These are phyloP conservation scores for Aspergillus fumigatiaffinis DNA, from an alignment of 2,329 filamentous ascomycete genomes.

Conservation along the genomic window DNA sequence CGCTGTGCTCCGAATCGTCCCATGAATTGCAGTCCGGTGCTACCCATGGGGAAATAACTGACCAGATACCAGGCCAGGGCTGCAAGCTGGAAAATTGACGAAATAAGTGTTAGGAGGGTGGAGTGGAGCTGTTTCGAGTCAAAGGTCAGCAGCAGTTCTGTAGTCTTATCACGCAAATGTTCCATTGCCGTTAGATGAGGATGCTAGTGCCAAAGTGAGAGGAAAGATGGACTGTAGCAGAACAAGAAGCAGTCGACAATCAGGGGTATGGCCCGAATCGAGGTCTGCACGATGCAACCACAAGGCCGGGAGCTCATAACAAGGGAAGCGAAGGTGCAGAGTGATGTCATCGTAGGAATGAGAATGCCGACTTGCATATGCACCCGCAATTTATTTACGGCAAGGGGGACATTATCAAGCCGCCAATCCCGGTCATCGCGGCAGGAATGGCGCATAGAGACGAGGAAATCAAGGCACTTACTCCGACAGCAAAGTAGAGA, in stretches of 20 bases:
- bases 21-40: constrained; percentile 78
- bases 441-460: constrained; percentile 6
- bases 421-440: background rate
- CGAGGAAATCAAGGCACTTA: constrained; percentile 52
- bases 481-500: constrained; percentile 85
- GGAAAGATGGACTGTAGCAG: background rate
- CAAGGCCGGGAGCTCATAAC: background rate
- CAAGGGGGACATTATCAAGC: background rate
- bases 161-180: background rate
- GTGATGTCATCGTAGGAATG: constrained; percentile 10
- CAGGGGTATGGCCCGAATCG: background rate
- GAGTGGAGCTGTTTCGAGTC: constrained; percentile 64
- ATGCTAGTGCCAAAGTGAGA: background rate
- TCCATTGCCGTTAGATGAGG: background rate
- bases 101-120: constrained; percentile 78
- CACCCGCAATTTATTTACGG: background rate
- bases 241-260: background rate
- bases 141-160: constrained; percentile 17
- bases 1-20: constrained; percentile 80
- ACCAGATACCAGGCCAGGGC: constrained; percentile 89
- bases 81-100: constrained; percentile 76
- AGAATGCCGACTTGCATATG: background rate
- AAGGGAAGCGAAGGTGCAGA: background rate
- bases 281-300: background rate
- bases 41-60: constrained; percentile 97